A percentile compares a stretch with the other conserved stretches of the same genome.
phyloP scores from a whole-genome alignment of 164 flowering plant genomes.

The Amborella trichopoda region DNA sequence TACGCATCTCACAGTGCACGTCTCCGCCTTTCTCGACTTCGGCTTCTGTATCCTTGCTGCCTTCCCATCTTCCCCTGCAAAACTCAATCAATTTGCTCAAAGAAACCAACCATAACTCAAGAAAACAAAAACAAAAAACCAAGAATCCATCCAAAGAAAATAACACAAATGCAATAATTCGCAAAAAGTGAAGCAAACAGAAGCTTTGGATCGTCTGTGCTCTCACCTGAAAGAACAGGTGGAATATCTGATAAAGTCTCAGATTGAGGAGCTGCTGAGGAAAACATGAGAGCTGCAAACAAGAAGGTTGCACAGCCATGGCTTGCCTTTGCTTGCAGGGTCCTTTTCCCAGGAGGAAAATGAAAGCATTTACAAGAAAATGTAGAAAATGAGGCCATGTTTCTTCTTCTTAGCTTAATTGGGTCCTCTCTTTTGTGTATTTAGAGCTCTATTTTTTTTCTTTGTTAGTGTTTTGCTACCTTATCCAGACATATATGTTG shows the following conservation, averaged over 20 bases:
- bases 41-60: slow-evolving; percentile 58
- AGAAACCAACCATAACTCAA: neutral
- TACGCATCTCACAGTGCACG: slow-evolving; percentile 72
- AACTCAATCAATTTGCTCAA: neutral
- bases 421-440: too few species aligned
- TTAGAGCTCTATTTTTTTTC: too few species aligned
- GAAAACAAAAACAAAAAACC: neutral
- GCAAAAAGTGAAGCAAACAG: too few species aligned
- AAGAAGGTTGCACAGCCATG: slow-evolving; percentile 8
- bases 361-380: too few species aligned
- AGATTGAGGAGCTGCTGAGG: slow-evolving; percentile 3
- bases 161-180: neutral
- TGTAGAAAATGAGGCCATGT: too few species aligned
- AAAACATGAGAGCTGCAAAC: slow-evolving; percentile 18
- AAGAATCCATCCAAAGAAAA: neutral
- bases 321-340: neutral
- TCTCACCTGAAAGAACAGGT: slow-evolving; percentile 38
- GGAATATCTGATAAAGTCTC: slow-evolving; percentile 69
- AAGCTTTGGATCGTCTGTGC: too few species aligned
- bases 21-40: slow-evolving; percentile 67
- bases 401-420: too few species aligned
- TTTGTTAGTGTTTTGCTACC: too few species aligned
- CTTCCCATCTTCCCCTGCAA: slow-evolving; percentile 29
- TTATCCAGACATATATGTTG: too few species aligned
- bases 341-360: too few species aligned